A percentile compares a stretch with the other conserved stretches of the same genome.
Conservation (phyloP, 164 flowering plant species). For the Vitis rupestris region DNA sequence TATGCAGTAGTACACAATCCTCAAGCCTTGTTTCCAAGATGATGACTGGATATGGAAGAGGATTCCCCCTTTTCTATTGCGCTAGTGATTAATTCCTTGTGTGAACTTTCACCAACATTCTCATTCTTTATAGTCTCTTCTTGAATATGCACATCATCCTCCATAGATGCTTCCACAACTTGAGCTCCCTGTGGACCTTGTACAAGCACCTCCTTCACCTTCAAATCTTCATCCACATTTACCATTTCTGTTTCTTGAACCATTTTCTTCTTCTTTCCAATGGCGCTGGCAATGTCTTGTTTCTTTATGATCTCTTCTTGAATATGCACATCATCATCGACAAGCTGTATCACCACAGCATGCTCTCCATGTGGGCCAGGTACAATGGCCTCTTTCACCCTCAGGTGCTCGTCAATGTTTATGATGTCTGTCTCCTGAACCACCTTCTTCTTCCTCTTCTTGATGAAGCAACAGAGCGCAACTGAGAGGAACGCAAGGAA, state of each 20-base stretch:
- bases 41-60: slow-evolving; percentile 15
- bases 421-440: slow-evolving; percentile 36
- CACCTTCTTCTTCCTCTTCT: slow-evolving; percentile 47
- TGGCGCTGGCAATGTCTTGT: neutral
- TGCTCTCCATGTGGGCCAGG: slow-evolving; percentile 58
- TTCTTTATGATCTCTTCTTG: slow-evolving; percentile 44
- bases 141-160: slow-evolving; percentile 39
- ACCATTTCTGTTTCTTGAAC: slow-evolving; percentile 13
- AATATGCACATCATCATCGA: slow-evolving; percentile 49
- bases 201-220: slow-evolving; percentile 15
- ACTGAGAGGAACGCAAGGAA: slow-evolving; percentile 57
- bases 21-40: slow-evolving; percentile 21
- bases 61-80: slow-evolving; percentile 10
- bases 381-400: slow-evolving; percentile 51
- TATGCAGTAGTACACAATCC: too few relatives aligned
- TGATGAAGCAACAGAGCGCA: slow-evolving; percentile 57
- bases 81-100: neutral
- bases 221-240: slow-evolving; percentile 15
- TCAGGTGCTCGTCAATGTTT: slow-evolving; percentile 57
- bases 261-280: too few relatives aligned
- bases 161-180: slow-evolving; percentile 22
- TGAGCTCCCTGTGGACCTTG: slow-evolving; percentile 24
- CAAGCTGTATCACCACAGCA: slow-evolving; percentile 25
- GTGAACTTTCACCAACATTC: slow-evolving; percentile 17
- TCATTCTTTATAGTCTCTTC: slow-evolving; percentile 28